Evolutionary conservation across 805 yeast species (phyloP).

Genomic region (Torulaspora quercuum): DNA sequence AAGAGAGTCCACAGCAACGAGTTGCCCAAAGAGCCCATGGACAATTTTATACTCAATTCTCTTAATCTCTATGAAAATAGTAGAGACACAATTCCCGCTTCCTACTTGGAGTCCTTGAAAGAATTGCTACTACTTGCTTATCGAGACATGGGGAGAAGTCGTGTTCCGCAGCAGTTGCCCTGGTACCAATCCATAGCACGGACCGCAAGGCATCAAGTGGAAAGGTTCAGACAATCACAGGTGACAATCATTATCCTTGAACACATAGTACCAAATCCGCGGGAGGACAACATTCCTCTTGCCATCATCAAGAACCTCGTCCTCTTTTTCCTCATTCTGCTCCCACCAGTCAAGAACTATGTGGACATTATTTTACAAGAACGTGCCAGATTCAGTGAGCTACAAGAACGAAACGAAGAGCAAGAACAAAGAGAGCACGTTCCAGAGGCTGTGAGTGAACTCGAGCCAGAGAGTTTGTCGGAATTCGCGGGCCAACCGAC

Average conservation of each 20-base stretch:
- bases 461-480: constrained; percentile 3
- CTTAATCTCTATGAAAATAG: constrained; percentile 15
- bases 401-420: constrained; percentile 8
- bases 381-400: constrained; percentile 11
- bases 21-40: constrained; percentile 15
- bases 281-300: constrained; percentile 16
- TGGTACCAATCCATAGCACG: constrained; percentile 10
- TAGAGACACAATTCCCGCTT: constrained; percentile 13
- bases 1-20: constrained; percentile 7
- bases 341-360: constrained; percentile 21
- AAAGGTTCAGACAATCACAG: constrained; percentile 8
- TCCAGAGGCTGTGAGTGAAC: no score
- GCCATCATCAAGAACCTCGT: constrained; percentile 24
- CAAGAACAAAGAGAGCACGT: no score
- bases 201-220: constrained; percentile 4
- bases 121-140: constrained; percentile 15
- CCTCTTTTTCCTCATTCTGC: constrained; percentile 23
- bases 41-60: constrained; percentile 12
- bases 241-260: constrained; percentile 14
- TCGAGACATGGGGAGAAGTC: constrained; percentile 11
- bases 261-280: constrained; percentile 25
- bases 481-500: constrained; percentile 5
- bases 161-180: constrained; percentile 11
- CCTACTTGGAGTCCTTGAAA: constrained; percentile 16
- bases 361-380: constrained; percentile 18